Conservation (phyloP, 768 basidiomycete genomes). For the Rhodotorula toruloides region DNA sequence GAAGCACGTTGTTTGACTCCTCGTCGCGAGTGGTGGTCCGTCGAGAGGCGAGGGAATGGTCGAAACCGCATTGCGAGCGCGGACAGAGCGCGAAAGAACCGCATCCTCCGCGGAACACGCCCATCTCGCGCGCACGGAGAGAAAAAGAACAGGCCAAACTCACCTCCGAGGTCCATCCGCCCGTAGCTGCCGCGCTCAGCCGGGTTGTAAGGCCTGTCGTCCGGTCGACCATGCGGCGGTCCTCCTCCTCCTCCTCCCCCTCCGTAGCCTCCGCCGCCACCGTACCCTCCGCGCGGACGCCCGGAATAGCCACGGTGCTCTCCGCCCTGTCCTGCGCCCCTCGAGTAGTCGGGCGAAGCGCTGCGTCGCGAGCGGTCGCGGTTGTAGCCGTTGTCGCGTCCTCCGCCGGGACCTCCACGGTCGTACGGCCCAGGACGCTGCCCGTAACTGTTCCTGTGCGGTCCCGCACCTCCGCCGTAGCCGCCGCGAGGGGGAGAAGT, state of each 20-base stretch:
- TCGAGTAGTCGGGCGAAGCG: background rate
- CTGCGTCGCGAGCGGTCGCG: background rate
- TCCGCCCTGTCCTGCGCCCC: no score
- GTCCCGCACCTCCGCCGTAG: background rate
- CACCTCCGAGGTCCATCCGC: constrained; percentile 5
- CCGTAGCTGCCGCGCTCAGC: no score
- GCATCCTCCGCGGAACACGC: no score
- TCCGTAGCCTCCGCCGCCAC: constrained; percentile 51
- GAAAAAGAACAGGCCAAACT: background rate
- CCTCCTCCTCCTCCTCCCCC: constrained; percentile 48
- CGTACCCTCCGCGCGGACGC: constrained; percentile 3
- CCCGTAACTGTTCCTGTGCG: no score
- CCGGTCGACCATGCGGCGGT: no score
- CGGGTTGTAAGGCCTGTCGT: no score
- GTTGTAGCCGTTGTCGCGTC: background rate
- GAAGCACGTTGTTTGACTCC: no score
- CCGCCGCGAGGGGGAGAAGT: background rate
- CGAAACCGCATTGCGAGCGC: no score
- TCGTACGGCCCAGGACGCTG: constrained; percentile 11
- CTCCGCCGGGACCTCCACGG: background rate
- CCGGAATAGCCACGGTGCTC: background rate
- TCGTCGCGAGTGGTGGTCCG: background rate
- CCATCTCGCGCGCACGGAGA: no score
- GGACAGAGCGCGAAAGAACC: no score
- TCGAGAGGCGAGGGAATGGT: background rate